Percentiles rank a stretch among this genome's conserved stretches.
Conservation (phyloP, 208 protist species). For the Herpetomonas tarakana region DNA sequence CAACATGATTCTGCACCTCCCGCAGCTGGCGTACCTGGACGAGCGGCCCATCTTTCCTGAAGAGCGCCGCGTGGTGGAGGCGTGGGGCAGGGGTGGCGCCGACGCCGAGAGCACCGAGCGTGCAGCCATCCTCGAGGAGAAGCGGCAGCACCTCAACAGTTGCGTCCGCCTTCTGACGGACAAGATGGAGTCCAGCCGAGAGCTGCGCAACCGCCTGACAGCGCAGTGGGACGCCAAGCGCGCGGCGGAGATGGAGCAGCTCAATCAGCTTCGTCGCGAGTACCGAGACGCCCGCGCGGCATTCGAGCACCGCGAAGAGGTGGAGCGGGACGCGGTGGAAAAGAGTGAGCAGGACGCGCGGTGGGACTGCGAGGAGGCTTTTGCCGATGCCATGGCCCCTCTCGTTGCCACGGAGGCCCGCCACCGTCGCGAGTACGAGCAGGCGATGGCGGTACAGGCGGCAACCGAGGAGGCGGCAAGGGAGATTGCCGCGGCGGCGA, state of each 20-base stretch:
- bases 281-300: slow-evolving; percentile 25
- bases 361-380: slow-evolving; percentile 30
- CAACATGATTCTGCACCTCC: slow-evolving; percentile 81
- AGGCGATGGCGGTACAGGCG: slow-evolving; percentile 28
- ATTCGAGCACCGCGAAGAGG: slow-evolving; percentile 29
- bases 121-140: slow-evolving; percentile 74
- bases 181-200: slow-evolving; percentile 68
- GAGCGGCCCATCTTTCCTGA: slow-evolving; percentile 87
- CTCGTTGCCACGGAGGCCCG: slow-evolving; percentile 18
- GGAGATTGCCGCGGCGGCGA: slow-evolving; percentile 15
- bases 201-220: slow-evolving; percentile 66
- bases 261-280: slow-evolving; percentile 39
- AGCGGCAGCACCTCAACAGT: slow-evolving; percentile 73
- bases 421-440: slow-evolving; percentile 42
- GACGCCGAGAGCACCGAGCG: slow-evolving; percentile 65
- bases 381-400: slow-evolving; percentile 15
- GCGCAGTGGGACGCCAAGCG: slow-evolving; percentile 57
- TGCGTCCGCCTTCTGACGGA: slow-evolving; percentile 70
- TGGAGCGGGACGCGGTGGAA: slow-evolving; percentile 19
- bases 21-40: slow-evolving; percentile 82
- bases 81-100: slow-evolving; percentile 77
- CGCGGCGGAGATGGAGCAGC: slow-evolving; percentile 49
- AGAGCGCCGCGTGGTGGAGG: slow-evolving; percentile 77
- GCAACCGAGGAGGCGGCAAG: slow-evolving; percentile 21
- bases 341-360: slow-evolving; percentile 32